Evolutionary conservation across 352 stramenopile genomes (phyloP).

Genomic region (Aphanomyces stellatus): DNA sequence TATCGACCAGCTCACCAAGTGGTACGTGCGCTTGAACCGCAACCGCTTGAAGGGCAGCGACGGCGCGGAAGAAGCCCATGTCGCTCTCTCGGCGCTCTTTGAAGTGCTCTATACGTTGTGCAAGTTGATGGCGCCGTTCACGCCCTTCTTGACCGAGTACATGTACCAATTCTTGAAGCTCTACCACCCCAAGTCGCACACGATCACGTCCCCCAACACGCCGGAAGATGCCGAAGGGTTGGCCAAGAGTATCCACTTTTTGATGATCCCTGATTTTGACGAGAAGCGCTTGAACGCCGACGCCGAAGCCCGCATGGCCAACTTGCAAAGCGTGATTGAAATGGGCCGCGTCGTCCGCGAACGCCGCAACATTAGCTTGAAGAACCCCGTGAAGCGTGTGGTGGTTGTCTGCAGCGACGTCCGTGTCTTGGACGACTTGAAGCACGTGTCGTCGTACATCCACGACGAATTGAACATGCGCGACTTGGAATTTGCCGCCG

Average conservation of each 20-base stretch:
- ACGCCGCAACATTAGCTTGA: slow-evolving; percentile 94
- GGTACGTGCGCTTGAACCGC: slow-evolving; percentile 99
- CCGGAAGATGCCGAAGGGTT: slow-evolving; percentile 84
- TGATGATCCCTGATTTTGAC: slow-evolving; percentile 93
- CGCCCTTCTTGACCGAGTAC: slow-evolving; percentile 99
- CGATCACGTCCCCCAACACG: slow-evolving; percentile 33
- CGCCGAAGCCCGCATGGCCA: slow-evolving; percentile 91
- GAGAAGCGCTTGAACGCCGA: slow-evolving; percentile 86
- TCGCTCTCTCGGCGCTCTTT: slow-evolving; percentile 94
- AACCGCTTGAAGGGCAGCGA: slow-evolving; percentile 94
- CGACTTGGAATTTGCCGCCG: slow-evolving; percentile 83
- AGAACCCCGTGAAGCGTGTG: slow-evolving; percentile 96
- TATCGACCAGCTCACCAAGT: slow-evolving; percentile 99
- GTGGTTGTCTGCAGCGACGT: slow-evolving; percentile 91
- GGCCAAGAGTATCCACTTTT: slow-evolving; percentile 94
- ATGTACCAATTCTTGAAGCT: slow-evolving; percentile 98
- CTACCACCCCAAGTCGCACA: slow-evolving; percentile 87
- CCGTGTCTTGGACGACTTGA: slow-evolving; percentile 55
- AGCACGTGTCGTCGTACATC: slow-evolving; percentile 90
- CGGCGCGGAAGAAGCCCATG: slow-evolving; percentile 73
- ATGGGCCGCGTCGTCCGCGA: slow-evolving; percentile 95
- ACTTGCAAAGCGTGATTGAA: slow-evolving; percentile 95
- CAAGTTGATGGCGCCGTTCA: slow-evolving; percentile 98
- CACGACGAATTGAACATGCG: slow-evolving; percentile 96
- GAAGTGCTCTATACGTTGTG: slow-evolving; percentile 94